phyloP scores from a whole-genome alignment of 2,329 filamentous ascomycete species.

The Sphaerulina musiva region DNA sequence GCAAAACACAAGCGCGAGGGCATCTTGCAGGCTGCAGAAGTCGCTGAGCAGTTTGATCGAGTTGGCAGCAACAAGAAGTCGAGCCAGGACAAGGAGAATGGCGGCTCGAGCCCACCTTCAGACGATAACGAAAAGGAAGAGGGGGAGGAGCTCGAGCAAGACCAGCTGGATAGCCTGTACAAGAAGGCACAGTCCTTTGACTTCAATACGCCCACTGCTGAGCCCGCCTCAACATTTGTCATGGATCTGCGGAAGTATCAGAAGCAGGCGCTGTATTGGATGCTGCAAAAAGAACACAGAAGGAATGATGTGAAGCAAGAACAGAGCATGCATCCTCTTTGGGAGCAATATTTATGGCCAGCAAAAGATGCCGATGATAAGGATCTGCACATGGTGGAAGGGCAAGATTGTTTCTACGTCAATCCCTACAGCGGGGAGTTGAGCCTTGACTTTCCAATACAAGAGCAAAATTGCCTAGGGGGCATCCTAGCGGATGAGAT shows the following conservation, averaged over 20 bases:
- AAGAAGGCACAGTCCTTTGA: slow-evolving; percentile 96
- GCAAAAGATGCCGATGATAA: slow-evolving; percentile 79
- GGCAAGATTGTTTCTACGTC: slow-evolving; percentile 75
- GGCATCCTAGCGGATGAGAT: slow-evolving; percentile 95
- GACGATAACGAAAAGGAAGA: slow-evolving; percentile 60
- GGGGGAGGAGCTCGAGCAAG: slow-evolving; percentile 84
- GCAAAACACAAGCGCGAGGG: slow-evolving; percentile 76
- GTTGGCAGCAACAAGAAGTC: slow-evolving; percentile 50
- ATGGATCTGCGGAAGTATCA: slow-evolving; percentile 87
- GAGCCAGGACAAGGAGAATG: slow-evolving; percentile 33
- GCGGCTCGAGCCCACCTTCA: slow-evolving; percentile 50
- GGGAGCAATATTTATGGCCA: slow-evolving; percentile 94
- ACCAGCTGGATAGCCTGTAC: slow-evolving; percentile 89
- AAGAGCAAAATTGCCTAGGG: slow-evolving; percentile 90
- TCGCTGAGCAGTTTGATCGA: slow-evolving; percentile 63
- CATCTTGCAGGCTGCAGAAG: slow-evolving; percentile 78
- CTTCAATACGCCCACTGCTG: slow-evolving; percentile 79
- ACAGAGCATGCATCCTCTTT: slow-evolving; percentile 87
- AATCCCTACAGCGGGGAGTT: slow-evolving; percentile 96
- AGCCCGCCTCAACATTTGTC: slow-evolving; percentile 73
- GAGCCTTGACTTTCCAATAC: slow-evolving; percentile 81
- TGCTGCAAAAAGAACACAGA: slow-evolving; percentile 87
- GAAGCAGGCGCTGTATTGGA: slow-evolving; percentile 92
- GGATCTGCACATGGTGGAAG: slow-evolving; percentile 58
- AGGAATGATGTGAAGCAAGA: slow-evolving; percentile 60